A percentile compares a stretch with the other conserved stretches of the same genome.
Evolutionary conservation across 305 asterid species (phyloP).

Genomic region (Fraxinus floribunda): DNA sequence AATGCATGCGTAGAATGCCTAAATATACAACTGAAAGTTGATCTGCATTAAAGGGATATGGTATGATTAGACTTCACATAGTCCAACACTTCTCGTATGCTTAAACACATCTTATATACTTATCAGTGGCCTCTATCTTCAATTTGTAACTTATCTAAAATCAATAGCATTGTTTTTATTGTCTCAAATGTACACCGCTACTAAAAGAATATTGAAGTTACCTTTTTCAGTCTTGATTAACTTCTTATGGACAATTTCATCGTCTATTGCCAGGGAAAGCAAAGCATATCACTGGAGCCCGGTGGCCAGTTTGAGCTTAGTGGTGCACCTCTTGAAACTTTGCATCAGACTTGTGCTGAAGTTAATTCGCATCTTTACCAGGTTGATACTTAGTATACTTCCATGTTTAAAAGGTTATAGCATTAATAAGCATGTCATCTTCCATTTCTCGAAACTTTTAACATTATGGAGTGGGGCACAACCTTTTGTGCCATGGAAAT

Average conservation of each 20-base stretch:
- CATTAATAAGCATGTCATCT: not conserved
- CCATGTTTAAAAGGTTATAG: too few relatives aligned
- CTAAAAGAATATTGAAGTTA: not conserved
- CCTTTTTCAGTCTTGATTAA: not conserved
- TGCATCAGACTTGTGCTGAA: slow-evolving; percentile 98
- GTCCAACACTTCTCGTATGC: not conserved
- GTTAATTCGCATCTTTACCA: slow-evolving; percentile 98
- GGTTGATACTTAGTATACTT: slow-evolving; percentile 35
- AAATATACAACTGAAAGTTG: not conserved
- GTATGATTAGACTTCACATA: not conserved
- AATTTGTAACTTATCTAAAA: slow-evolving; percentile 2
- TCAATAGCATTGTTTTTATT: slow-evolving; percentile 1
- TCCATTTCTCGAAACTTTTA: not conserved
- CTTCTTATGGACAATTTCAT: slow-evolving; percentile 1
- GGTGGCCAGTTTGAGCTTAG: slow-evolving; percentile 98
- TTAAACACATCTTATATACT: not conserved
- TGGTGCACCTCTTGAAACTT: slow-evolving; percentile 96
- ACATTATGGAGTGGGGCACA: not conserved
- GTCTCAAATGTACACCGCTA: not conserved
- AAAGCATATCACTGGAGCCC: slow-evolving; percentile 94
- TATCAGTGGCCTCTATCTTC: not conserved
- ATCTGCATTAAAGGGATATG: not conserved
- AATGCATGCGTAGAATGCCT: not conserved
- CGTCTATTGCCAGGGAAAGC: slow-evolving; percentile 58
- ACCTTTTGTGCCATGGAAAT: not conserved